phyloP scores from a whole-genome alignment of 371 early-diverging fungal genomes.

The Mortierella sp. region DNA sequence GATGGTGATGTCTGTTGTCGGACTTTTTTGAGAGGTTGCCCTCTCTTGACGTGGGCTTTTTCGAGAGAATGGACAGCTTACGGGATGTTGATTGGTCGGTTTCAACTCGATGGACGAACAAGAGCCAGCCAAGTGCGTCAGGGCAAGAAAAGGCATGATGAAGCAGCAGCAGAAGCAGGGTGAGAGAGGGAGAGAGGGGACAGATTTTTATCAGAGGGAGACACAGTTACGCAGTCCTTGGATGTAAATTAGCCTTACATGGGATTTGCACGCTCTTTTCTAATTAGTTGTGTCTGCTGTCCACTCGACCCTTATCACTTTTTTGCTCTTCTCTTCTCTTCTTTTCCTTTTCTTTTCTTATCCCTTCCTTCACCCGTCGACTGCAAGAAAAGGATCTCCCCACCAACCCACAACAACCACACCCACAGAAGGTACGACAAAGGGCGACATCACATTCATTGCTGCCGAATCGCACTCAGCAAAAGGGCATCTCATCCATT shows the following conservation, averaged over 20 bases:
- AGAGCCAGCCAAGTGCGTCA: constrained; percentile 23
- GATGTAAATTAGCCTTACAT: no score
- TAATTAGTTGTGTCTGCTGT: background rate
- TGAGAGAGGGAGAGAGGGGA: background rate
- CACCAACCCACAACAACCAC: background rate
- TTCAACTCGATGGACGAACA: background rate
- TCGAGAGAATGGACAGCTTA: no score
- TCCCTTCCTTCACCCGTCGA: constrained; percentile 10
- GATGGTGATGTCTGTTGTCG: background rate
- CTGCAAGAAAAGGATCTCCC: constrained; percentile 2
- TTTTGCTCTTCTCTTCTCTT: background rate
- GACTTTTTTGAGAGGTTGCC: constrained; percentile 1
- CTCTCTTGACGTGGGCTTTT: no score
- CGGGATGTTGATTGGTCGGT: background rate
- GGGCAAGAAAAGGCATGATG: no score
- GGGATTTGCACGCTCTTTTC: background rate
- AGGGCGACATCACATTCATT: no score
- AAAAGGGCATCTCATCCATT: background rate
- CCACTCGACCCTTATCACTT: background rate
- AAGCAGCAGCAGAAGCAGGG: no score
- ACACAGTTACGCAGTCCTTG: background rate
- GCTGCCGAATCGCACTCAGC: no score
- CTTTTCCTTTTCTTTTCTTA: background rate
- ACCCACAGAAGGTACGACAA: constrained; percentile 1
- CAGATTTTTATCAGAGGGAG: no score